A percentile compares a stretch with the other conserved stretches of the same genome.
These are phyloP conservation scores for Coprinopsis sp. DNA, from an alignment of 768 basidiomycete species.

Conservation along the genomic window DNA sequence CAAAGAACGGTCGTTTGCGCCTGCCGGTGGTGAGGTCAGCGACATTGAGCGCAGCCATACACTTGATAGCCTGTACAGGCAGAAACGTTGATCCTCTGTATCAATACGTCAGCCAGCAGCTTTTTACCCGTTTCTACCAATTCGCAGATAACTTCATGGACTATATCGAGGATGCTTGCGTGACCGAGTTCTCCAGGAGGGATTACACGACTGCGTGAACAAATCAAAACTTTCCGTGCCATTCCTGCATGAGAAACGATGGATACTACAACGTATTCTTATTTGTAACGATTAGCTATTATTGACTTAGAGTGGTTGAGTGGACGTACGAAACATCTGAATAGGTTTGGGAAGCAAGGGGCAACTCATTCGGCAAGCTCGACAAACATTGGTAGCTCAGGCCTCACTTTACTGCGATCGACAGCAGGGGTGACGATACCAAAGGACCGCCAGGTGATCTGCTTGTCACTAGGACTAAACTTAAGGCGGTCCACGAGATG, in stretches of 20 bases:
- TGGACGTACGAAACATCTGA: no score
- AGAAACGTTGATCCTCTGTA: conserved; percentile 42
- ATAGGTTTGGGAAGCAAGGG: no score
- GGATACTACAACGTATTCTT: no score
- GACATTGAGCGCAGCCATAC: conserved; percentile 44
- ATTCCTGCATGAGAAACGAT: background rate
- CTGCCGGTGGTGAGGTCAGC: conserved; percentile 37
- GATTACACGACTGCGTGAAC: conserved; percentile 10
- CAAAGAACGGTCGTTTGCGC: conserved; percentile 46
- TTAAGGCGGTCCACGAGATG: no score
- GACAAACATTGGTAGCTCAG: no score
- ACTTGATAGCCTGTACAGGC: conserved; percentile 35
- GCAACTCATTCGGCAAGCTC: no score
- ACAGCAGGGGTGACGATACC: no score
- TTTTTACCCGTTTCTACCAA: background rate
- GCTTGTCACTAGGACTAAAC: no score
- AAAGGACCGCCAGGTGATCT: no score
- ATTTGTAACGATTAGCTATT: no score
- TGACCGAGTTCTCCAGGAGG: conserved; percentile 26
- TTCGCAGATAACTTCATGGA: conserved; percentile 33
- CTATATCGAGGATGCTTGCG: conserved; percentile 27
- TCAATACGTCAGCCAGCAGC: conserved; percentile 15
- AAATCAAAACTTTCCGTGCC: conserved; percentile 9
- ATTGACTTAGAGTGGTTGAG: no score
- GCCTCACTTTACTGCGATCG: no score